Base-by-base conservation (phyloP, 306 rosid genomes). In the Neltuma alba region DNA sequence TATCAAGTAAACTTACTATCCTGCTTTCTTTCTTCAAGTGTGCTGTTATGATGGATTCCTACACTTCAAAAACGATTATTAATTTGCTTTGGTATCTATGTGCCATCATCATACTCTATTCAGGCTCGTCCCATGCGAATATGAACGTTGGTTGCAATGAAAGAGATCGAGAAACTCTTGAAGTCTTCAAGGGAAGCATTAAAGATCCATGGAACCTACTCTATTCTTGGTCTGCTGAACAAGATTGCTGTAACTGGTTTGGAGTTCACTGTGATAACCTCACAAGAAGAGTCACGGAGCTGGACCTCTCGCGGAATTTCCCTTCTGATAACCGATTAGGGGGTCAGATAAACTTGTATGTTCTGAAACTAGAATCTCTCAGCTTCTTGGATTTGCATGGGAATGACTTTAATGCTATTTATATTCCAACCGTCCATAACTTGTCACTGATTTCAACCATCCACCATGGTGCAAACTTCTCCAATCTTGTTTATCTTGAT, bases 161-260 rank as follows among this genome's bases (percentile, higher is more conserved):
- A 14, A 76, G 34, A 34, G 80, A 76, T 21, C 48, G 27, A 64
- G 21, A 44, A 10, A 27, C 7, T 6, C 80, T 76, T 64, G 25
- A 21, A 63, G 9, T 45, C 3, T 76, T 63, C 2, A 36, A 48
- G 80, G 52, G 50, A 47, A 36, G 54, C 50, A 48, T 77, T 36
- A 20, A 48, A 8, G 80, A 77, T 36, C 74, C 80, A 21, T n/a
- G 5, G 28, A 64, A 65, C 18, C 1, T 4, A 1, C 80, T 77
- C 54, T 77, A 74, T 3, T 65, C 74, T 47, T 77, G 80, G 80
- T 65, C 80, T 14, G 50, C 10, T 3, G 65, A 47, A 48, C 28
- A 47, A 13, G 65, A 77, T 77, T 77, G 65, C 12, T 55, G 31
- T 23, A 3, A n/a, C 0, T 20, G 60, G 60, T 7, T 20, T 20